Conservation (phyloP, 306 rosid genomes). For the Dicorynia guianensis region DNA sequence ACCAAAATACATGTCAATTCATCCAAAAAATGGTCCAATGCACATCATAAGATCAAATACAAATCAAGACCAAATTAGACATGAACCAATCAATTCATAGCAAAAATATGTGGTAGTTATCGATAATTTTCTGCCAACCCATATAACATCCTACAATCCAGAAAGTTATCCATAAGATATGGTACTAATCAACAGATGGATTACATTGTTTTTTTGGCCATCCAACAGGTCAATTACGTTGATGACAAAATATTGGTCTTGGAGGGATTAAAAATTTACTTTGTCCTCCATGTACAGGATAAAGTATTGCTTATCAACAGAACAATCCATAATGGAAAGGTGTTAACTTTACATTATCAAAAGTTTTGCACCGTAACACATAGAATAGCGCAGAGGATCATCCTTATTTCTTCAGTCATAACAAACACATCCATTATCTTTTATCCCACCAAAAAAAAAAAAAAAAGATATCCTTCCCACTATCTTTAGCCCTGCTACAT, state of each 20-base stretch:
- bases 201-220: no score
- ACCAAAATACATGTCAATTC: neutral
- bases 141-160: slow-evolving; percentile 11
- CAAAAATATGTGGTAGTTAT: neutral
- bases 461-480: neutral
- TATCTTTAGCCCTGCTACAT: neutral
- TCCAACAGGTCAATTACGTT: neutral
- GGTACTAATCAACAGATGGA: neutral
- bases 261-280: neutral
- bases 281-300: neutral
- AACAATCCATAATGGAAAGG: neutral
- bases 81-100: slow-evolving; percentile 3
- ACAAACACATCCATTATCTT: neutral
- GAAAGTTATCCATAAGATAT: neutral
- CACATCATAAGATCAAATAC: neutral
- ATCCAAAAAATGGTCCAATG: neutral
- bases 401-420: neutral
- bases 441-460: no score
- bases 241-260: slow-evolving; percentile 4
- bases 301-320: neutral
- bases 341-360: neutral
- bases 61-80: neutral
- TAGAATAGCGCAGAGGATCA: neutral
- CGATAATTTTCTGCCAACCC: neutral
- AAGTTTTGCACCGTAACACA: neutral